Evolutionary conservation across 176 grass and related monocot genomes (phyloP).

Genomic region (Thinopyrum elongatum): DNA sequence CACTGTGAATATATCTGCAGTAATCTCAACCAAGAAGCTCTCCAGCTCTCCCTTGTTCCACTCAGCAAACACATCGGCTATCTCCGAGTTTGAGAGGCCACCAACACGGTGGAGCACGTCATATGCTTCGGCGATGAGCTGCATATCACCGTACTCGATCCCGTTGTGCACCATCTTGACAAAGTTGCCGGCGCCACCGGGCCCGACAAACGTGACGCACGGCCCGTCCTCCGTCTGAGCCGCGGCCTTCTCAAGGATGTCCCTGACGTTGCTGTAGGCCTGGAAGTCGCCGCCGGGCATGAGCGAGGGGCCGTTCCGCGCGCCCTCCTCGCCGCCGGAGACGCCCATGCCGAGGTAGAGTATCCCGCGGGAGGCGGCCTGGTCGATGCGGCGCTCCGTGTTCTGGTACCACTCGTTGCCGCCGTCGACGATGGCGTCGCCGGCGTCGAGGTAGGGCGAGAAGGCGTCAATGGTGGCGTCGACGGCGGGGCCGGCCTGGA

Average conservation of each 20-base stretch:
- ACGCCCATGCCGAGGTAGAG: slow-evolving; percentile 96
- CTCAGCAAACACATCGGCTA: slow-evolving; percentile 62
- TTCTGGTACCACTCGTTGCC: slow-evolving; percentile 96
- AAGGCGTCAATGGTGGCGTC: slow-evolving; percentile 75
- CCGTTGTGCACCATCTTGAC: slow-evolving; percentile 97
- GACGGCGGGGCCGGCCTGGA: slow-evolving; percentile 73
- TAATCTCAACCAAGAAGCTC: slow-evolving; percentile 92
- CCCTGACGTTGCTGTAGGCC: slow-evolving; percentile 71
- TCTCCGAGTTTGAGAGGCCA: slow-evolving; percentile 53
- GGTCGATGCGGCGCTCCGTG: slow-evolving; percentile 70
- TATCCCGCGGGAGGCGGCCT: slow-evolving; percentile 46
- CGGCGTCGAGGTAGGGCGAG: slow-evolving; percentile 61
- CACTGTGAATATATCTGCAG: slow-evolving; percentile 62
- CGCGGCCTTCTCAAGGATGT: slow-evolving; percentile 60
- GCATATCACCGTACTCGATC: slow-evolving; percentile 92
- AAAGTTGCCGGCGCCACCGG: slow-evolving; percentile 78
- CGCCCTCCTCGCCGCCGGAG: slow-evolving; percentile 79
- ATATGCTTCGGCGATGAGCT: slow-evolving; percentile 79
- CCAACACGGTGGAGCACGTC: slow-evolving; percentile 66
- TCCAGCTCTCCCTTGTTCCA: slow-evolving; percentile 87
- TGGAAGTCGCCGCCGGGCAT: slow-evolving; percentile 75
- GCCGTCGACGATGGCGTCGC: slow-evolving; percentile 83
- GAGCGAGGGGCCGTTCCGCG: slow-evolving; percentile 74
- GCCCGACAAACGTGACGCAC: slow-evolving; percentile 76
- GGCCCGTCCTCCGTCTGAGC: slow-evolving; percentile 88